Conservation (phyloP, 1,139 yeast genomes). For the Kodamaea sp. region DNA sequence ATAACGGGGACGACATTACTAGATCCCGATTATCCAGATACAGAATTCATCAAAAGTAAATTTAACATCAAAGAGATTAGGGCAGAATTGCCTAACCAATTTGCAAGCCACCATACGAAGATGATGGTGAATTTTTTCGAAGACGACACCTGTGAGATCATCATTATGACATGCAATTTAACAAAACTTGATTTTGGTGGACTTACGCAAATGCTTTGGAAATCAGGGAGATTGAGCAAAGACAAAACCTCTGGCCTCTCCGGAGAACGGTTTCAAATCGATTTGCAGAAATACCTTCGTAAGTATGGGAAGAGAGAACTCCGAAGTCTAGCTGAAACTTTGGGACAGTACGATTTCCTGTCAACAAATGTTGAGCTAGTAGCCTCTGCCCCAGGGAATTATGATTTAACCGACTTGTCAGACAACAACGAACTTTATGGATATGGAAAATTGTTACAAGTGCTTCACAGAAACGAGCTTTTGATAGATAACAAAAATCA, state of each 20-base stretch:
- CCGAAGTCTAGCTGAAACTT: slow-evolving; percentile 23
- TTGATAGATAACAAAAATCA: slow-evolving; percentile 20
- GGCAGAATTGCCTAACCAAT: slow-evolving; percentile 35
- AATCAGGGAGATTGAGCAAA: slow-evolving; percentile 47
- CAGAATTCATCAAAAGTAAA: slow-evolving; percentile 13
- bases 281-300: slow-evolving; percentile 43
- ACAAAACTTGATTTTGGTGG: slow-evolving; percentile 54
- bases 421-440: slow-evolving; percentile 41
- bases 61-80: slow-evolving; percentile 32
- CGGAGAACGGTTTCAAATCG: slow-evolving; percentile 30
- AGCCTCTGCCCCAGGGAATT: slow-evolving; percentile 56
- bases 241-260: not conserved
- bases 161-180: slow-evolving; percentile 62
- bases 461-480: slow-evolving; percentile 35
- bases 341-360: slow-evolving; percentile 45
- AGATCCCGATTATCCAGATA: slow-evolving; percentile 14
- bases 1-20: slow-evolving; percentile 32
- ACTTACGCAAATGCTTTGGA: slow-evolving; percentile 69
- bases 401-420: slow-evolving; percentile 15
- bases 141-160: slow-evolving; percentile 35
- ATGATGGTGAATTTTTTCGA: slow-evolving; percentile 59
- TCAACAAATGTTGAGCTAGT: slow-evolving; percentile 53
- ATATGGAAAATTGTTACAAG: slow-evolving; percentile 49
- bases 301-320: slow-evolving; percentile 38
- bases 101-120: slow-evolving; percentile 65